These are phyloP conservation scores for Nicotiana sylvestris DNA, from an alignment of 257 asterid genomes.

Conservation along the genomic window DNA sequence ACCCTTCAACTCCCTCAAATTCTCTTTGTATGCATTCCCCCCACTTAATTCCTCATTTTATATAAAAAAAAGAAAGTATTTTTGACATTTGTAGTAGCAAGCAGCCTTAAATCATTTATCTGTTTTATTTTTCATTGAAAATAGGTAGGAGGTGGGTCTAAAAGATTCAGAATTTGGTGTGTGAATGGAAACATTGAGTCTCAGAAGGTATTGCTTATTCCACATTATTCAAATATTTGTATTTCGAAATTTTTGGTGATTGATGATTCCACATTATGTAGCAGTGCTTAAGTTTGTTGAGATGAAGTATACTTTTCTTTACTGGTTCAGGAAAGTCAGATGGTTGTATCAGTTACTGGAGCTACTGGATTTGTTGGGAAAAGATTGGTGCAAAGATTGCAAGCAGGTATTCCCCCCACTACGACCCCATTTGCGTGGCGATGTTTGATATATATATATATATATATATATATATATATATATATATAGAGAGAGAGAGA, in stretches of 20 bases:
- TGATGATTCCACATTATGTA: not conserved
- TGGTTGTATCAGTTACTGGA: constrained; percentile 85
- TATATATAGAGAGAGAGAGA: not conserved
- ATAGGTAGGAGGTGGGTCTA: constrained; percentile 41
- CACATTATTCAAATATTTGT: not conserved
- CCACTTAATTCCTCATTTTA: not conserved
- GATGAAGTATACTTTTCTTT: not conserved
- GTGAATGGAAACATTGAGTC: constrained; percentile 28
- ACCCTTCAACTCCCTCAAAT: constrained; percentile 32
- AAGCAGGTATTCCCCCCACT: constrained; percentile 26
- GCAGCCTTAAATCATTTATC: not conserved
- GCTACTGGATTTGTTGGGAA: constrained; percentile 95
- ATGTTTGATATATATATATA: too few species aligned
- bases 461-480: too few species aligned
- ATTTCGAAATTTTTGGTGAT: not conserved
- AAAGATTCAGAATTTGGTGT: constrained; percentile 36
- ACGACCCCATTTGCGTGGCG: not conserved
- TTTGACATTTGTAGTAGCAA: not conserved
- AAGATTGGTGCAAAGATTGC: constrained; percentile 86
- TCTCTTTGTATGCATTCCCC: constrained; percentile 26
- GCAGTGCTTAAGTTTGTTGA: not conserved
- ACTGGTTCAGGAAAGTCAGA: constrained; percentile 51
- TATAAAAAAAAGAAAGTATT: not conserved
- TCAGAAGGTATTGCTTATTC: constrained; percentile 34
- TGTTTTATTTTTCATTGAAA: not conserved